Percentiles rank a stretch among this genome's conserved stretches.
Conservation (phyloP, 306 rosid genomes). For the Sesbania bispinosa region DNA sequence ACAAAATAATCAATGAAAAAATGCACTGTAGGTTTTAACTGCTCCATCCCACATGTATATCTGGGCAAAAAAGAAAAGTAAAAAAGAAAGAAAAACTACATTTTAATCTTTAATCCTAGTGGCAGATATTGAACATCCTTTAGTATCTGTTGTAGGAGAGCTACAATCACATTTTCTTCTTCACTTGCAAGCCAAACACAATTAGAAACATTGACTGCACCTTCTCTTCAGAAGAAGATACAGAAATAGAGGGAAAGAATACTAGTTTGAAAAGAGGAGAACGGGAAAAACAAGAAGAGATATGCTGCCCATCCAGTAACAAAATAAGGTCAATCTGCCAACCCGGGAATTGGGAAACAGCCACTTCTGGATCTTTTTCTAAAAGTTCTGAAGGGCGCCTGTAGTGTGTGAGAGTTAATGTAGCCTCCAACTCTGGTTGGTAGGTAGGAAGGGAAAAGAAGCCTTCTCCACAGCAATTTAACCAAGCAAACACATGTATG, state of each 20-base stretch:
- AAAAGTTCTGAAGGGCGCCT: constrained; percentile 51
- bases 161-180: constrained; percentile 86
- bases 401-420: constrained; percentile 50
- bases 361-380: constrained; percentile 48
- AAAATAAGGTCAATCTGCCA: constrained; percentile 62
- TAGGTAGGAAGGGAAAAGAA: constrained; percentile 49
- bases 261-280: constrained; percentile 37
- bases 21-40: constrained; percentile 74
- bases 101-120: constrained; percentile 60
- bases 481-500: constrained; percentile 43
- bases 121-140: constrained; percentile 87
- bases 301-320: constrained; percentile 48
- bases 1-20: constrained; percentile 90
- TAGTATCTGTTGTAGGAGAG: constrained; percentile 76
- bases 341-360: constrained; percentile 43
- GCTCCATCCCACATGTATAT: constrained; percentile 73
- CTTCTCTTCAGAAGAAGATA: constrained; percentile 62
- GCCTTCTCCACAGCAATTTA: constrained; percentile 68
- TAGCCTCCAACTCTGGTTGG: constrained; percentile 56
- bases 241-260: constrained; percentile 36
- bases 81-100: constrained; percentile 40
- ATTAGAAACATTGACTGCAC: constrained; percentile 59
- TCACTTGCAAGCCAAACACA: constrained; percentile 79
- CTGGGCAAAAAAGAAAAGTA: constrained; percentile 28
- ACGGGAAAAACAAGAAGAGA: neutral